Base-by-base conservation (phyloP, 208 protist genomes). In the Trypanosoma caninum region DNA sequence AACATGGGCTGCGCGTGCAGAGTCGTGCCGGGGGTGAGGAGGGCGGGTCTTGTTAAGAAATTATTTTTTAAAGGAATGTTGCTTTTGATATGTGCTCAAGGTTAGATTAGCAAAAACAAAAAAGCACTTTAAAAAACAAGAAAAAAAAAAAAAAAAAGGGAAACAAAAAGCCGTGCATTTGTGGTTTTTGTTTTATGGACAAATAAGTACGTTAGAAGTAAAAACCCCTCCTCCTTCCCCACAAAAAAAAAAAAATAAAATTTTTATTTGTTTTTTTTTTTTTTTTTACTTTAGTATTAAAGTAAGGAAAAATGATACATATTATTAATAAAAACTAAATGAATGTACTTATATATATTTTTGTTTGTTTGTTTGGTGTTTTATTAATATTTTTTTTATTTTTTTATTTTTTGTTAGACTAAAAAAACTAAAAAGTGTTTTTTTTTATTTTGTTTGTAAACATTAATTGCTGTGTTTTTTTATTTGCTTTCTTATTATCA, bases 1-100 rank as follows among this genome's bases (percentile, higher is more conserved):
- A 63, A 0, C 52, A 30, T 23, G 60, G 69, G 16, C 75, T 95
- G 28, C 89, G 89, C 6, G 40, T 70, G n/a, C 75, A 86, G 11
- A 18, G 16, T 34, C 3, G 27, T 10, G 51, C 59, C 9, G 6
- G 5, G 1, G 41, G 33, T 18, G 34, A 35, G 1, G 61, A 67
- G 23, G 47, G 50, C 3, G 50, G 59, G 11, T 52, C 3, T 61
- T 22, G 40, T 6, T 14, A 30, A 22, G 23, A 28, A 16, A 33
- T 37, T 2, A 22, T 2, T 44, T 28, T 4, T 3, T 22, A 4
- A 28, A 33, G 6, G 18, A 3, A 22, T 27, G 28, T 37, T 37
- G 2, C 16, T 44, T 20, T 44, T 3, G 20, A 18, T n/a, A 8
- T n/a, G n/a, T n/a, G n/a, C n/a, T n/a, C n/a, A n/a, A n/a, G n/a